Evolutionary conservation across 2,329 filamentous ascomycete species (phyloP).

Genomic region (Boeremia exigua): DNA sequence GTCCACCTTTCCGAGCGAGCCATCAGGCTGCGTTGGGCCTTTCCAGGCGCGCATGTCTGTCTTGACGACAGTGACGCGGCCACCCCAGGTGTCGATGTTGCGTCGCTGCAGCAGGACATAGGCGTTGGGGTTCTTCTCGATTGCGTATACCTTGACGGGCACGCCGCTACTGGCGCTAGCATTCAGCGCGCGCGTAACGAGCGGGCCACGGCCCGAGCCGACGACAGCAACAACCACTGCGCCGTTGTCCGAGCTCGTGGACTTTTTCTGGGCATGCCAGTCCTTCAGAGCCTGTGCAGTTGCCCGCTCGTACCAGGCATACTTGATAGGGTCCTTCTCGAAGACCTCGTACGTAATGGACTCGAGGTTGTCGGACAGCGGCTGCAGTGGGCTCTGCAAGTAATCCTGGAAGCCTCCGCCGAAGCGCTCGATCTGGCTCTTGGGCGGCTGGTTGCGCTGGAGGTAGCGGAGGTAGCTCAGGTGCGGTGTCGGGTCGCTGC

Average conservation of each 20-base stretch:
- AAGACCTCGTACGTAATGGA: conserved; percentile 98
- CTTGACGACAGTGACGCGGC: conserved; percentile 84
- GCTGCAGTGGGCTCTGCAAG: conserved; percentile 92
- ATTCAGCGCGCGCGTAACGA: conserved; percentile 84
- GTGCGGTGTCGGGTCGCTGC: conserved; percentile 65
- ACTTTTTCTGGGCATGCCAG: conserved; percentile 74
- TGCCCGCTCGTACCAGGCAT: conserved; percentile 90
- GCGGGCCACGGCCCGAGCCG: conserved; percentile 87
- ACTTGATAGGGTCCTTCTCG: conserved; percentile 97
- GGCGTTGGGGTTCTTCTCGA: conserved; percentile 98
- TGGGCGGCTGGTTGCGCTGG: conserved; percentile 77
- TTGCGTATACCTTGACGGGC: conserved; percentile 83
- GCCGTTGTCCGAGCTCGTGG: conserved; percentile 73
- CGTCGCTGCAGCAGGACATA: conserved; percentile 90
- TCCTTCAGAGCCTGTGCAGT: conserved; percentile 81
- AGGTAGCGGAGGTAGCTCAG: conserved; percentile 84
- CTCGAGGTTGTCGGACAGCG: conserved; percentile 93
- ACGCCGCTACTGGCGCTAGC: conserved; percentile 80
- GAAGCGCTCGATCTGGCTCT: conserved; percentile 68
- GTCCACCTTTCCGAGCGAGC: conserved; percentile 73
- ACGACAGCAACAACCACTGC: conserved; percentile 88
- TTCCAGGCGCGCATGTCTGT: conserved; percentile 98
- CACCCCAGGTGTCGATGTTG: conserved; percentile 79
- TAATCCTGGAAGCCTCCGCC: conserved; percentile 86
- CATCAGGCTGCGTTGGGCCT: conserved; percentile 68